Percentiles rank a stretch among this genome's conserved stretches.
phyloP scores from a whole-genome alignment of 495 filamentous ascomycete species.

The Xylaria intraflava region DNA sequence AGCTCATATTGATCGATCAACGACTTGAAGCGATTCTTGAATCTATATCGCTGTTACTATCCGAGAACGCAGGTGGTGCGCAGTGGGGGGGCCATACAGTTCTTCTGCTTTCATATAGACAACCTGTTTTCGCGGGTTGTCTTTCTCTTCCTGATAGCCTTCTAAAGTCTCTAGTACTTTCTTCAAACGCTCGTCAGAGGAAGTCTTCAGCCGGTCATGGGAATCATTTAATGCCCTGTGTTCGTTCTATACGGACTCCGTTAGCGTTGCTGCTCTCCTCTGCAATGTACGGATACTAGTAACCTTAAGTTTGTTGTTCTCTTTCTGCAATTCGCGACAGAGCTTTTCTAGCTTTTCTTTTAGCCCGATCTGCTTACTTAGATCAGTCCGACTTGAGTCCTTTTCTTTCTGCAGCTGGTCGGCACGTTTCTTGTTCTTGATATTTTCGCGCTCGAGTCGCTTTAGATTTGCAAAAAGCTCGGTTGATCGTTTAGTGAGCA shows the following conservation, averaged over 20 bases:
- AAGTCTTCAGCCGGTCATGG: conserved; percentile 71
- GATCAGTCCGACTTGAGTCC: conserved; percentile 76
- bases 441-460: conserved; percentile 82
- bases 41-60: conserved; percentile 46
- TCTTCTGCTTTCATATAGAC: conserved; percentile 80
- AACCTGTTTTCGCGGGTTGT: conserved; percentile 65
- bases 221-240: conserved; percentile 78
- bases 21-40: conserved; percentile 84
- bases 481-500: conserved; percentile 81
- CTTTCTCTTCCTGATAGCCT: conserved; percentile 68
- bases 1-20: conserved; percentile 94
- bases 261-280: conserved; percentile 23
- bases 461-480: conserved; percentile 93
- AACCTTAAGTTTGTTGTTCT: conserved; percentile 97
- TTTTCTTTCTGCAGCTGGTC: conserved; percentile 96
- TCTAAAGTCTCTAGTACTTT: conserved; percentile 73
- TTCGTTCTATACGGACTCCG: conserved; percentile 60
- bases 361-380: conserved; percentile 77
- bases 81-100: conserved; percentile 50
- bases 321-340: conserved; percentile 83
- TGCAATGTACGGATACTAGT: conserved; percentile 12
- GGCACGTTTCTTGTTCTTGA: conserved; percentile 90
- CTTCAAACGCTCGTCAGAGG: conserved; percentile 60
- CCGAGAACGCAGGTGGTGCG: conserved; percentile 2
- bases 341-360: conserved; percentile 95